These are phyloP conservation scores for Rosellinia necatrix DNA, from an alignment of 2,329 filamentous ascomycete species.

Conservation along the genomic window DNA sequence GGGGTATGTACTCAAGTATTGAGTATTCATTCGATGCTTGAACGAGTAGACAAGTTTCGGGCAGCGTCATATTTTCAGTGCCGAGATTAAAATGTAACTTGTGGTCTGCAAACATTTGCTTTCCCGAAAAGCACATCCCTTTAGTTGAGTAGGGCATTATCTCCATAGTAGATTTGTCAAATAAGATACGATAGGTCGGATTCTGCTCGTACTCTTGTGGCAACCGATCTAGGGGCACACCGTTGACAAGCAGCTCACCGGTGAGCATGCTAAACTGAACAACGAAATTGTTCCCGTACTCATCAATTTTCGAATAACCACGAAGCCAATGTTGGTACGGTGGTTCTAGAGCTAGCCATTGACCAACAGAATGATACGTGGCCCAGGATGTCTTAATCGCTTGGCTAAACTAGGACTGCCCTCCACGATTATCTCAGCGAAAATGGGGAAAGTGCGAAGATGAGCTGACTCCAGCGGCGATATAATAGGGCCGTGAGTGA, in stretches of 20 bases:
- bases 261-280: slow-evolving; percentile 57
- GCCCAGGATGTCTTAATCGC: slow-evolving; percentile 39
- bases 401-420: slow-evolving; percentile 30
- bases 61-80: background rate
- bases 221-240: slow-evolving; percentile 52
- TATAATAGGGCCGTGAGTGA: background rate
- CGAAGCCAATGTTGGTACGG: slow-evolving; percentile 16
- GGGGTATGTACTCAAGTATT: background rate
- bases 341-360: slow-evolving; percentile 32
- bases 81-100: background rate
- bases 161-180: slow-evolving; percentile 49
- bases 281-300: background rate
- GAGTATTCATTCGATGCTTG: background rate
- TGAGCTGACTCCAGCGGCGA: background rate
- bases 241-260: slow-evolving; percentile 58
- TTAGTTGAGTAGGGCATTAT: slow-evolving; percentile 46
- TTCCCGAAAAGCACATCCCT: slow-evolving; percentile 48
- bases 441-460: background rate
- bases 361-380: slow-evolving; percentile 27
- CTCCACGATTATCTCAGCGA: slow-evolving; percentile 5
- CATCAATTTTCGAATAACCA: background rate
- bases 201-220: slow-evolving; percentile 50
- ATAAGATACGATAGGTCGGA: slow-evolving; percentile 48
- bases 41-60: background rate
- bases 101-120: background rate